Evolutionary conservation across 2,329 filamentous ascomycete species (phyloP).

Genomic region (Xylaria arbuscula): DNA sequence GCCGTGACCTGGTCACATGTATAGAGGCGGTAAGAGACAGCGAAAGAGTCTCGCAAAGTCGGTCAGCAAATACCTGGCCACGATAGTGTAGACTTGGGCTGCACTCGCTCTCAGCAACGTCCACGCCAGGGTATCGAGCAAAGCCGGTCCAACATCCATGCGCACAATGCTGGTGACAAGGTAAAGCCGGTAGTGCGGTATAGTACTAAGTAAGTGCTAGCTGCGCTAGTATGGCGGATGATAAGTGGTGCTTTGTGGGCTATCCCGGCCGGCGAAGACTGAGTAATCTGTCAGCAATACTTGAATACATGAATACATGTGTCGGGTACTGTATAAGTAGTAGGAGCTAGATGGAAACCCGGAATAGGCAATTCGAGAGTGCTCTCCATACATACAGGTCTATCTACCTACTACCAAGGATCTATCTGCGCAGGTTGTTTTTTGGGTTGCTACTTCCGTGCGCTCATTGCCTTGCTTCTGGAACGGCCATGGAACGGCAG

Average conservation of each 20-base stretch:
- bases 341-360: constrained; percentile 27
- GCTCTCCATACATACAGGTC: neutral
- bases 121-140: constrained; percentile 13
- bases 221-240: no score
- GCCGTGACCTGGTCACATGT: constrained; percentile 20
- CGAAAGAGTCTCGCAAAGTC: constrained; percentile 28
- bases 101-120: constrained; percentile 10
- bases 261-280: constrained; percentile 33
- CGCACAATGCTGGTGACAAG: constrained; percentile 20
- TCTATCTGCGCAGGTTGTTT: no score
- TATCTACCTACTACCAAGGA: neutral
- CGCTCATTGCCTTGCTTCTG: constrained; percentile 25
- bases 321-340: no score
- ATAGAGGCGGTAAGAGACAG: constrained; percentile 38
- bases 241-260: constrained; percentile 23
- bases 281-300: constrained; percentile 27
- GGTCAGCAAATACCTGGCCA: constrained; percentile 35
- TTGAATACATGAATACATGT: no score
- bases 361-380: constrained; percentile 30
- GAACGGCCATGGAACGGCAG: constrained; percentile 13
- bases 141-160: constrained; percentile 24
- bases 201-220: neutral
- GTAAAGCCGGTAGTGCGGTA: constrained; percentile 8
- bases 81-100: constrained; percentile 15
- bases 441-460: neutral